Percentiles rank a stretch among this genome's conserved stretches.
phyloP scores from a whole-genome alignment of 768 basidiomycete species.

The Leccinum truebloodii region DNA sequence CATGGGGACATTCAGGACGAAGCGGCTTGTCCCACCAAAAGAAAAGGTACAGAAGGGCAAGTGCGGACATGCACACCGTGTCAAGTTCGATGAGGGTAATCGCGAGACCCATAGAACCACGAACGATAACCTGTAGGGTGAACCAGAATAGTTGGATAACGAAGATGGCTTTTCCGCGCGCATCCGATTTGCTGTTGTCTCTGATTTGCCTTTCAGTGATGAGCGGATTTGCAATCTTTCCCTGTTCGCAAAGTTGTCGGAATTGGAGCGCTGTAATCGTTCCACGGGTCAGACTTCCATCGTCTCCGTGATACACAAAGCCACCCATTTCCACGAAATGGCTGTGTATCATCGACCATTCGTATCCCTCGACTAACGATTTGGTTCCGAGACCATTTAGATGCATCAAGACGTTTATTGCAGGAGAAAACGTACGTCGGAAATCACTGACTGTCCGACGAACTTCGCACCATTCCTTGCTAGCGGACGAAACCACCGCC shows the following conservation, averaged over 20 bases:
- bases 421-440: background rate
- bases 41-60: background rate
- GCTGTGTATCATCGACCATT: background rate
- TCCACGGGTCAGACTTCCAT: background rate
- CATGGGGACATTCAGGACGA: background rate
- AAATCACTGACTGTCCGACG: background rate
- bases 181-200: background rate
- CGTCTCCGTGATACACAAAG: background rate
- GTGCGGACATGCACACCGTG: background rate
- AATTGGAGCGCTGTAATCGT: background rate
- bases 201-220: background rate
- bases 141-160: background rate
- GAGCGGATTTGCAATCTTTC: background rate
- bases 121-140: background rate
- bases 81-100: background rate
- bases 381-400: background rate
- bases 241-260: background rate
- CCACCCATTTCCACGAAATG: background rate
- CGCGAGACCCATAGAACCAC: background rate
- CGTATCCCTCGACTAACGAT: background rate
- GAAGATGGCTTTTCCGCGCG: background rate
- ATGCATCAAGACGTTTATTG: background rate
- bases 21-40: conserved; percentile 1
- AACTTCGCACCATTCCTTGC: background rate
- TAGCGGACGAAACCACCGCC: background rate